Evolutionary conservation across 495 filamentous ascomycete species (phyloP).

Genomic region (Aspergillus hancockii): DNA sequence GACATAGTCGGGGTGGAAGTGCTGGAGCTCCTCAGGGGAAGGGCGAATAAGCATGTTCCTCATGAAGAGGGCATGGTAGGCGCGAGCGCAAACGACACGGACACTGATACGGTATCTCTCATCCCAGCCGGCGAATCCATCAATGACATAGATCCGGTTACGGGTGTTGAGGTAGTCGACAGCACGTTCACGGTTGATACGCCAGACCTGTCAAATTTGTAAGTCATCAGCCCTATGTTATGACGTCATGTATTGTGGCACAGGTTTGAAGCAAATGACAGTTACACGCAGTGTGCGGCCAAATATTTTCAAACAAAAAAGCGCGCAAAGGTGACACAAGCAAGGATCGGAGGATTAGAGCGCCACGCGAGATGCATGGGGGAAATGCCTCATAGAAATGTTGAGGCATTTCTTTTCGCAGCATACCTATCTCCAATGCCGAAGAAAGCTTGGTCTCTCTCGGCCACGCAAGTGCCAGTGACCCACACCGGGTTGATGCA

Average conservation of each 20-base stretch:
- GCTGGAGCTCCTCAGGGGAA: constrained; percentile 80
- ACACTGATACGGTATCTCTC: constrained; percentile 97
- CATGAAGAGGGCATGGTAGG: constrained; percentile 99
- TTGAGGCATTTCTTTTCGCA: constrained; percentile 20
- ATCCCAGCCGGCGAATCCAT: constrained; percentile 98
- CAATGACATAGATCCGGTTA: constrained; percentile 97
- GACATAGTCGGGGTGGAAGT: constrained; percentile 98
- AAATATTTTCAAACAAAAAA: neutral
- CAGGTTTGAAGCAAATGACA: constrained; percentile 8
- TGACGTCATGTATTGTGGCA: constrained; percentile 44
- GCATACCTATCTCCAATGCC: neutral
- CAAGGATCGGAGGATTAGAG: neutral
- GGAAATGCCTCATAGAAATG: constrained; percentile 25
- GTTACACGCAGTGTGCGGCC: neutral
- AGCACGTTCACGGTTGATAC: constrained; percentile 98
- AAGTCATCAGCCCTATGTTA: constrained; percentile 25
- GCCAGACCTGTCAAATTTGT: constrained; percentile 77
- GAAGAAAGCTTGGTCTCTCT: constrained; percentile 38
- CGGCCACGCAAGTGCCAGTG: constrained; percentile 29
- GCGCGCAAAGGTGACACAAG: constrained; percentile 6
- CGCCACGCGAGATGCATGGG: constrained; percentile 16
- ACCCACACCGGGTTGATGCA: constrained; percentile 25
- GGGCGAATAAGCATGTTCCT: constrained; percentile 99
- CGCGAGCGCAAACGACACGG: constrained; percentile 96
- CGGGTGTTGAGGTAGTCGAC: constrained; percentile 98